Percentiles rank a stretch among this genome's conserved stretches.
phyloP scores from a whole-genome alignment of 2,329 filamentous ascomycete genomes.

The Ophiostoma ulmi region DNA sequence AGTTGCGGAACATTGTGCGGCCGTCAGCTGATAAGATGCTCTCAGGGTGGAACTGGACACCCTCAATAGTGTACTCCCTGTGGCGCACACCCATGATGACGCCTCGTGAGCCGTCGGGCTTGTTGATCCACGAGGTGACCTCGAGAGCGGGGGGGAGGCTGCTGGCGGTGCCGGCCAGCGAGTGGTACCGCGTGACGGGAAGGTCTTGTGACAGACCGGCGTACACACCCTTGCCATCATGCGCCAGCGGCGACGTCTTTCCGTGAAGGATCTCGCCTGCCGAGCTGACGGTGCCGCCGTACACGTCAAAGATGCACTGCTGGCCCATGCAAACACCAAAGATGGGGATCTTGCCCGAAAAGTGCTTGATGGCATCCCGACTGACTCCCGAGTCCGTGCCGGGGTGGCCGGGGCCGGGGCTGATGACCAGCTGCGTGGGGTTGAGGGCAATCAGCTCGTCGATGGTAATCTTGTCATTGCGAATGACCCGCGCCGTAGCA shows the following conservation, averaged over 20 bases:
- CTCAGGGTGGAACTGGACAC: conserved; percentile 96
- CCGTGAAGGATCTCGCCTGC: conserved; percentile 96
- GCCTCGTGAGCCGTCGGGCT: conserved; percentile 69
- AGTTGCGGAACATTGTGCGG: conserved; percentile 85
- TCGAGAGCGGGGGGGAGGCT: conserved; percentile 83
- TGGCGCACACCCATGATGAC: conserved; percentile 97
- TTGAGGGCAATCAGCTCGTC: conserved; percentile 77
- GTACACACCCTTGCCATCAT: conserved; percentile 92
- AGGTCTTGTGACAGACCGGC: conserved; percentile 71
- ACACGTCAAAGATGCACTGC: conserved; percentile 95
- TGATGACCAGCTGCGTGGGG: conserved; percentile 90
- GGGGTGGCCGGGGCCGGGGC: conserved; percentile 91
- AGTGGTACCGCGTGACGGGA: conserved; percentile 92
- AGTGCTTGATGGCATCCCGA: conserved; percentile 83
- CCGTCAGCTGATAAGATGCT: conserved; percentile 91
- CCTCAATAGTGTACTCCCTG: conserved; percentile 85
- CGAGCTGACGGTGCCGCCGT: conserved; percentile 83
- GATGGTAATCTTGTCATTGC: conserved; percentile 86
- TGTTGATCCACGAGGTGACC: conserved; percentile 81
- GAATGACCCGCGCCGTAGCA: conserved; percentile 79
- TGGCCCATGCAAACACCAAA: conserved; percentile 99
- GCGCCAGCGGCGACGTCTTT: conserved; percentile 85
- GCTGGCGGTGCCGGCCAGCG: conserved; percentile 82
- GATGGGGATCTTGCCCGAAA: conserved; percentile 89
- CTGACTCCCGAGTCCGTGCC: conserved; percentile 87